Percentiles rank a stretch among this genome's conserved stretches.
phyloP scores from a whole-genome alignment of 192 early-diverging fungal species.

The Backusella parvicylindrica region DNA sequence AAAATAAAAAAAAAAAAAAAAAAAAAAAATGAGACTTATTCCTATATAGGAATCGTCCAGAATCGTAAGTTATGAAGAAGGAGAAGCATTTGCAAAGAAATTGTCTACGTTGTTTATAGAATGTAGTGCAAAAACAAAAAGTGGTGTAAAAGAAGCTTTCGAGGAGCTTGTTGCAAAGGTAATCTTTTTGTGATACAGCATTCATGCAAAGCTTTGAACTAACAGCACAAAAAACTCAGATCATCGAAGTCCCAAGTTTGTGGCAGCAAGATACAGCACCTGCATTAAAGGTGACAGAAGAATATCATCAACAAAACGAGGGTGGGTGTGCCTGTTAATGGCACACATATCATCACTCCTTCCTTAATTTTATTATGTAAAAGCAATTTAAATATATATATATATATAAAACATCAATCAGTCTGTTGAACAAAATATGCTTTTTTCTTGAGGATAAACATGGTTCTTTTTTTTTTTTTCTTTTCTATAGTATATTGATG shows the following conservation, averaged over 20 bases:
- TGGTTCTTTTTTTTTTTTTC: too few species aligned
- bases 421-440: too few species aligned
- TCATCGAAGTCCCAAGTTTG: not conserved
- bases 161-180: slow-evolving; percentile 92
- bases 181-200: slow-evolving; percentile 14
- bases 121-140: slow-evolving; percentile 93
- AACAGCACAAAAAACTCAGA: slow-evolving; percentile 27
- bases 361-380: not conserved
- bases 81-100: slow-evolving; percentile 84
- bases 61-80: slow-evolving; percentile 83
- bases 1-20: too few species aligned
- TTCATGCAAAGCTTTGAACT: not conserved
- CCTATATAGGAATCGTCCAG: slow-evolving; percentile 50
- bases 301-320: not conserved
- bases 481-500: not conserved
- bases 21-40: too few species aligned
- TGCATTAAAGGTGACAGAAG: not conserved
- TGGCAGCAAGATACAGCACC: not conserved
- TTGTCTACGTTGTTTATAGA: slow-evolving; percentile 94
- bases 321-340: not conserved
- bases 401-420: too few species aligned
- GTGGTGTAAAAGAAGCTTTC: slow-evolving; percentile 91
- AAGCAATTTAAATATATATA: not conserved
- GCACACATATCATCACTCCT: not conserved
- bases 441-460: too few species aligned